Percentiles rank a stretch among this genome's conserved stretches.
phyloP scores from a whole-genome alignment of 345 rosid species.

The Lepidium aucheri region DNA sequence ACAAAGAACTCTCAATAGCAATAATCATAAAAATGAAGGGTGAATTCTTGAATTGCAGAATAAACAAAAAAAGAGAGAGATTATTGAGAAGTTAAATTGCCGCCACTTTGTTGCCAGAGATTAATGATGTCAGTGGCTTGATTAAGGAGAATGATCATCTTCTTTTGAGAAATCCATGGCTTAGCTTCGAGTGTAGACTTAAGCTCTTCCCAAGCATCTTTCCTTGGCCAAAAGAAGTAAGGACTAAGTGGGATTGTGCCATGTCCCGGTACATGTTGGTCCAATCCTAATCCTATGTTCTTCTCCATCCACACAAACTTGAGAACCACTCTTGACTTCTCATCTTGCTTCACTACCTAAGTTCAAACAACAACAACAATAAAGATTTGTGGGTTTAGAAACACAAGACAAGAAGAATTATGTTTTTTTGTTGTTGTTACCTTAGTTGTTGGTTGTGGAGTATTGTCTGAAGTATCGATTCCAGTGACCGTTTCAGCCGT shows the following conservation, averaged over 20 bases:
- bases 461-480: conserved; percentile 7
- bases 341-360: conserved; percentile 34
- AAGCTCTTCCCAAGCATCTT: conserved; percentile 89
- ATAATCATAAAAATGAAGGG: not conserved
- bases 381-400: not conserved
- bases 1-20: conserved; percentile 1
- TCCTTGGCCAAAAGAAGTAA: conserved; percentile 75
- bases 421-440: conserved; percentile 17
- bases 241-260: conserved; percentile 72
- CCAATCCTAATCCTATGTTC: conserved; percentile 66
- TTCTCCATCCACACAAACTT: conserved; percentile 91
- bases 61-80: not conserved
- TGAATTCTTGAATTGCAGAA: conserved; percentile 8
- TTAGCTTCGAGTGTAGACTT: conserved; percentile 62
- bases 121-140: conserved; percentile 85
- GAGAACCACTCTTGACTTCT: conserved; percentile 58
- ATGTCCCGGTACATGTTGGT: conserved; percentile 65
- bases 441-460: conserved; percentile 26
- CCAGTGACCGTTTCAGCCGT: conserved; percentile 27
- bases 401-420: not conserved
- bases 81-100: conserved; percentile 39
- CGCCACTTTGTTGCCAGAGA: conserved; percentile 88
- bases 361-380: not conserved
- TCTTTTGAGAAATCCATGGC: conserved; percentile 77
- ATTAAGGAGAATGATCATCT: conserved; percentile 71